Base-by-base conservation (phyloP, 2,329 filamentous ascomycete species). In the Neocucurbitaria cava region DNA sequence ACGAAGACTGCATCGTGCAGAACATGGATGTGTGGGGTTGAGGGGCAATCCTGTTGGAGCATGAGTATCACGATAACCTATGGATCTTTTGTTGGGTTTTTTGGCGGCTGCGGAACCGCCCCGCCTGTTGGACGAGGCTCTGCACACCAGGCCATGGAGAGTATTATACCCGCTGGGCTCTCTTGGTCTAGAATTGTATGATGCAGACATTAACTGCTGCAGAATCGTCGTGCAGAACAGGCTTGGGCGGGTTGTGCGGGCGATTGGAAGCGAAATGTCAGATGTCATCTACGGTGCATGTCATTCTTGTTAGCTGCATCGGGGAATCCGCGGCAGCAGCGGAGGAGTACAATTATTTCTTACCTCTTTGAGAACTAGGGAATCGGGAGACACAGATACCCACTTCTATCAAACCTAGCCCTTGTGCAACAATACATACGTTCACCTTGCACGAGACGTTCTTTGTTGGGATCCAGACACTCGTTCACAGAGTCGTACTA, bases 1-100 rank as follows among this genome's bases (percentile, higher is more conserved):
- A 60, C 0, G 70, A 87, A 66, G 66, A 67, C 10, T 91, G 89
- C 69, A 77, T 87, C 21, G 76, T 93, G 54, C 81, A 78, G 58
- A 87, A 87, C 49, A 76, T 91, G 70, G 77, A 83, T 61, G 78
- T 69, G n/a, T 78, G 77, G 76, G 67, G 70, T 44, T 77, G 65
- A 72, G 52, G 18, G 10, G 10, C 15, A 8, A 3, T n/a, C 11
- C 5, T 24, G 20, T 21, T 40, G 6, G 10, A 23, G 38, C 21
- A 24, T 23, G 4, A 18, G 15, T 24, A 23, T 15, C 10, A 40
- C 20, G 7, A 40, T 15, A 11, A 24, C 8, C 13, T 21, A 21
- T 15, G 18, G 24, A 26, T 5, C 24, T 26, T 2, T 26, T 26
- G 1, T 26, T 26, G 24, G 24, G 24, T 26, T 9, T 26, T 31